A percentile compares a stretch with the other conserved stretches of the same genome.
Conservation (phyloP, 2,329 filamentous ascomycete genomes). For the Westerdykella sp. region DNA sequence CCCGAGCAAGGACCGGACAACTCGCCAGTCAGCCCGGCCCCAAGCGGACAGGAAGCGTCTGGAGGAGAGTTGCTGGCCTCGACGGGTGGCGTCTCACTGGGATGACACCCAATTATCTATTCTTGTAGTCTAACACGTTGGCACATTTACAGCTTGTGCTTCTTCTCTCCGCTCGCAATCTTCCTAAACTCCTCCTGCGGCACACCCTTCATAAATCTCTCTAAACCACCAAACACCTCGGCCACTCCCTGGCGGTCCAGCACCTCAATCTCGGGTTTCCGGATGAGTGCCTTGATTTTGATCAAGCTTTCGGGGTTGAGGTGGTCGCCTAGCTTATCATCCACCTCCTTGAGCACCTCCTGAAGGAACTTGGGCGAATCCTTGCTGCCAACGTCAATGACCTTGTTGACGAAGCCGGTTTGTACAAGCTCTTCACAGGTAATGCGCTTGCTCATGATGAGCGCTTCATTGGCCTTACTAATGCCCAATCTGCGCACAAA, state of each 20-base stretch:
- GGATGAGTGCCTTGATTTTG: slow-evolving; percentile 78
- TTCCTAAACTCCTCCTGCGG: slow-evolving; percentile 86
- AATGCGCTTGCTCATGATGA: slow-evolving; percentile 83
- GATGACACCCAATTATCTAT: slow-evolving; percentile 8
- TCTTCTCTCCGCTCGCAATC: slow-evolving; percentile 82
- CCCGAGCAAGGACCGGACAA: slow-evolving; percentile 12
- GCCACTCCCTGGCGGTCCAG: slow-evolving; percentile 71
- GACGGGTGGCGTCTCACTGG: slow-evolving; percentile 28
- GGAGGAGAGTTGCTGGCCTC: slow-evolving; percentile 28
- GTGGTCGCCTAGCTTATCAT: slow-evolving; percentile 73
- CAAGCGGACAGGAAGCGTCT: slow-evolving; percentile 15
- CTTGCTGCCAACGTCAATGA: slow-evolving; percentile 56
- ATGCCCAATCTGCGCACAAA: slow-evolving; percentile 77
- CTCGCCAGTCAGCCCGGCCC: background rate
- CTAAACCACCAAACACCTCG: slow-evolving; percentile 81
- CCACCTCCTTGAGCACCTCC: slow-evolving; percentile 70
- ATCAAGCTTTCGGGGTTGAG: slow-evolving; percentile 72
- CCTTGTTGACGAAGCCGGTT: slow-evolving; percentile 78
- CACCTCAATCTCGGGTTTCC: slow-evolving; percentile 63
- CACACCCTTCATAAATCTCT: slow-evolving; percentile 70
- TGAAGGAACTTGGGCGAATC: slow-evolving; percentile 64
- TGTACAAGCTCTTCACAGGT: slow-evolving; percentile 64
- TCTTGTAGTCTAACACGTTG: background rate
- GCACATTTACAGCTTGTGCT: slow-evolving; percentile 69
- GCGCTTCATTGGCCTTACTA: slow-evolving; percentile 79